A percentile compares a stretch with the other conserved stretches of the same genome.
Conservation (phyloP, 2,329 filamentous ascomycete species). For the Erysiphe neolycopersici region DNA sequence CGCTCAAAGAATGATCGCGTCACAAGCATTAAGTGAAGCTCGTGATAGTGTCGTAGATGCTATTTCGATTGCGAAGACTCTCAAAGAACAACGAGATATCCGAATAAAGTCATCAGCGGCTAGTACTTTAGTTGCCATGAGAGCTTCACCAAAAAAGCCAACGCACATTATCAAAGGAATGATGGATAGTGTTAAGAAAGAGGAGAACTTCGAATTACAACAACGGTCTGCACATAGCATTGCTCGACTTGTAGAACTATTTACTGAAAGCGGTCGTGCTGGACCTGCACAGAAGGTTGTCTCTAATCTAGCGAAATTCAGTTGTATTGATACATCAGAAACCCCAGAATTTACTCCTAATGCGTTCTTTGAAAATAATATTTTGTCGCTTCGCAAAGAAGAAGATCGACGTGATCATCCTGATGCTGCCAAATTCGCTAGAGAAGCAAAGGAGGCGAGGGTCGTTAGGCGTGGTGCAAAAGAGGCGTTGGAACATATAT, state of each 20-base stretch:
- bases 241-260: constrained; percentile 59
- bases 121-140: constrained; percentile 68
- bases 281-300: constrained; percentile 90
- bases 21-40: constrained; percentile 53
- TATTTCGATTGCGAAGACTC: constrained; percentile 51
- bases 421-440: constrained; percentile 71
- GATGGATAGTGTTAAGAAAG: constrained; percentile 94
- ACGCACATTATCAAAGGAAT: constrained; percentile 81
- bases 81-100: constrained; percentile 61
- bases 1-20: constrained; percentile 62
- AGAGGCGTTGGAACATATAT: constrained; percentile 72
- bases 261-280: constrained; percentile 52
- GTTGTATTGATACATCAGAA: constrained; percentile 89
- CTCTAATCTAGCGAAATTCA: constrained; percentile 86
- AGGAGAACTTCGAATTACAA: constrained; percentile 77
- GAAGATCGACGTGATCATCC: constrained; percentile 84
- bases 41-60: constrained; percentile 40
- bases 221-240: constrained; percentile 65
- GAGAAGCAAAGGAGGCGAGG: constrained; percentile 65
- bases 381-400: constrained; percentile 87
- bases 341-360: constrained; percentile 86
- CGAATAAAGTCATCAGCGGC: constrained; percentile 70
- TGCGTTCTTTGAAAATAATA: constrained; percentile 47
- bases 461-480: constrained; percentile 85
- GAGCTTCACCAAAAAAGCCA: constrained; percentile 73